Evolutionary conservation across 371 early-diverging fungal genomes (phyloP).

Genomic region (Actinomortierella ambigua): DNA sequence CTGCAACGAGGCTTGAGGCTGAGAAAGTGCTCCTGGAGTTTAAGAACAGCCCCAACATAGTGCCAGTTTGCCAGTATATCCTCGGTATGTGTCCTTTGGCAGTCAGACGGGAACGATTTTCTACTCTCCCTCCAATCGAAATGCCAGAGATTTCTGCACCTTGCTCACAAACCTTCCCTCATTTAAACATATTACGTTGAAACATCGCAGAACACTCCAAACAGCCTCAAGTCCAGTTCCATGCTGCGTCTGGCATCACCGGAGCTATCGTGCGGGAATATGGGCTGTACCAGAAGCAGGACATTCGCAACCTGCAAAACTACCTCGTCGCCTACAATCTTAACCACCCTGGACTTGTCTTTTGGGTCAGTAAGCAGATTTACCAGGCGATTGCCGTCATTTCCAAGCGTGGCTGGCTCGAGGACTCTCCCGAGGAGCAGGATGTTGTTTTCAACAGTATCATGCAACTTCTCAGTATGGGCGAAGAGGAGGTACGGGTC

Average conservation of each 20-base stretch:
- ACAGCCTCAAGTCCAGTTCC: slow-evolving; percentile 64
- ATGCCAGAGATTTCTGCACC: not conserved
- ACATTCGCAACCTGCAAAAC: slow-evolving; percentile 57
- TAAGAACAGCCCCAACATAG: slow-evolving; percentile 61
- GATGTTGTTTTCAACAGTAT: slow-evolving; percentile 58
- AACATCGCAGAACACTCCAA: slow-evolving; percentile 54
- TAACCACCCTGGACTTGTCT: slow-evolving; percentile 36
- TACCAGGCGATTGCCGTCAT: slow-evolving; percentile 58
- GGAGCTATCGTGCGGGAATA: slow-evolving; percentile 66
- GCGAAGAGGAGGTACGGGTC: slow-evolving; percentile 48
- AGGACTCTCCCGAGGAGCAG: slow-evolving; percentile 56
- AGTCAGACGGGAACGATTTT: too few relatives aligned
- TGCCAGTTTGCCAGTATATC: slow-evolving; percentile 70
- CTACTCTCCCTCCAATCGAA: too few relatives aligned
- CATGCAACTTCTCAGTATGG: slow-evolving; percentile 56
- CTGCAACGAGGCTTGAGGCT: slow-evolving; percentile 63
- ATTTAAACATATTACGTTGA: too few relatives aligned
- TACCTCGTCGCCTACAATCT: slow-evolving; percentile 65
- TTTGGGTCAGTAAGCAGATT: slow-evolving; percentile 45
- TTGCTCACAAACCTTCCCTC: too few relatives aligned
- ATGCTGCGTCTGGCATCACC: slow-evolving; percentile 62
- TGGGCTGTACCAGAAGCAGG: slow-evolving; percentile 53
- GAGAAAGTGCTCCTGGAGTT: slow-evolving; percentile 63
- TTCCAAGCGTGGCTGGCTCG: slow-evolving; percentile 71
- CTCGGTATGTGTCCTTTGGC: slow-evolving; percentile 62